phyloP scores from a whole-genome alignment of 176 grass and related monocot genomes.

The Areca catechu region DNA sequence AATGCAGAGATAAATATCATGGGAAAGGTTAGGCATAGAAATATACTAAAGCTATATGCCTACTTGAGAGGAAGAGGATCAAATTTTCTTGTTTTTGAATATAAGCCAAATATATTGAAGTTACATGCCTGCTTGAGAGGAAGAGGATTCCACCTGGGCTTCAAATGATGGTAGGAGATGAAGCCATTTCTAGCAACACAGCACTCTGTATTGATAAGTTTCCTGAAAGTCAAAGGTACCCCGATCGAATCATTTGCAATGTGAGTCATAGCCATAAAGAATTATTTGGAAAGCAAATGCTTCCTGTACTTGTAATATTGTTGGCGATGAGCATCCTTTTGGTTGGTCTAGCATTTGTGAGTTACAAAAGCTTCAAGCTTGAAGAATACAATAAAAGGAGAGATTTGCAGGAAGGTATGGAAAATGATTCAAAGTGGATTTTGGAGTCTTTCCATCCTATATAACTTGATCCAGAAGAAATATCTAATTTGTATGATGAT shows the following conservation, averaged over 20 bases:
- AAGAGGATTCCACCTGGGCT: slow-evolving; percentile 53
- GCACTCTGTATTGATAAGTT: slow-evolving; percentile 46
- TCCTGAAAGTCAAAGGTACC: slow-evolving; percentile 31
- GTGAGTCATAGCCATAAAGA: slow-evolving; percentile 24
- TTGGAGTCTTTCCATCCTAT: slow-evolving; percentile 48
- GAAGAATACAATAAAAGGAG: slow-evolving; percentile 36
- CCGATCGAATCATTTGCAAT: slow-evolving; percentile 40
- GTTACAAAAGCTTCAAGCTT: slow-evolving; percentile 66
- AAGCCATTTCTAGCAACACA: slow-evolving; percentile 57
- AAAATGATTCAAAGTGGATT: slow-evolving; percentile 43
- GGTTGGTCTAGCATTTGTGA: slow-evolving; percentile 41
- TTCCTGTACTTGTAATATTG: slow-evolving; percentile 35
- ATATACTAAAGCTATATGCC: no score
- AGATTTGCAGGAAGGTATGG: slow-evolving; percentile 31
- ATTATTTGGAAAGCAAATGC: slow-evolving; percentile 23
- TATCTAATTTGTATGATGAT: slow-evolving; percentile 38
- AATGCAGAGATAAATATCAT: no score
- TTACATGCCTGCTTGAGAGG: no score
- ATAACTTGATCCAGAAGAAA: slow-evolving; percentile 42
- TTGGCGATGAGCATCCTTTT: slow-evolving; percentile 43
- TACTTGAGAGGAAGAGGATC: no score
- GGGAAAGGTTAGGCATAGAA: no score
- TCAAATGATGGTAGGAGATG: slow-evolving; percentile 58
- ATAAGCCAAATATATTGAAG: no score
- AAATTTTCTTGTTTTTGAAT: no score